These are phyloP conservation scores for Litsea cubeba DNA, from an alignment of 164 flowering plant species.

Conservation along the genomic window DNA sequence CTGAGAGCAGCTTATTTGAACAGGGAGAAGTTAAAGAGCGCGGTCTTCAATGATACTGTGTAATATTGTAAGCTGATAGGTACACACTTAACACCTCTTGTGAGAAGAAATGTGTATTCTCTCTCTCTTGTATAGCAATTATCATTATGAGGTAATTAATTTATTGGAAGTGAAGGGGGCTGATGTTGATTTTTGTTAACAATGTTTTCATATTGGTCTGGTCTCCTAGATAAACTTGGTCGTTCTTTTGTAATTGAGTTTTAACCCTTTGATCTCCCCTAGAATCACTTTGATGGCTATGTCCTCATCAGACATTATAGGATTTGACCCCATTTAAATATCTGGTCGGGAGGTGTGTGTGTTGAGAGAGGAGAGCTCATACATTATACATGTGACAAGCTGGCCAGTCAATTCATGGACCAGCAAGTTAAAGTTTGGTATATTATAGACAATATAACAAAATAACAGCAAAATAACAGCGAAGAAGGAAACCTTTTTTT, in stretches of 20 bases:
- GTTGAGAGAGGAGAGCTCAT: no score
- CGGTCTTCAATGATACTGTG: constrained; percentile 21
- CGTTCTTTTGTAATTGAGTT: not conserved
- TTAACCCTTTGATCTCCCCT: no score
- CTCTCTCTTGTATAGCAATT: constrained; percentile 2
- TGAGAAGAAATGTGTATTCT: not conserved
- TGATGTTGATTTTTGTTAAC: not conserved
- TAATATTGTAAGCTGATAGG: constrained; percentile 11
- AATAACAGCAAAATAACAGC: no score
- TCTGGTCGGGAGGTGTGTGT: no score
- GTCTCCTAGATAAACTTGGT: not conserved
- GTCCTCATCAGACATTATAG: no score
- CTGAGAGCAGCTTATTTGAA: constrained; percentile 4
- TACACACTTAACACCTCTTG: not conserved
- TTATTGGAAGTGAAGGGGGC: not conserved
- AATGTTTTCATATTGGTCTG: not conserved
- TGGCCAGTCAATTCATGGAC: no score
- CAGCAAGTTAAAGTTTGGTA: no score
- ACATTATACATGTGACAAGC: no score
- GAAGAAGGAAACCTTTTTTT: no score
- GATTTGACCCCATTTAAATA: no score
- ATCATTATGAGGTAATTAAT: not conserved
- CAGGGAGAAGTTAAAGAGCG: constrained; percentile 18
- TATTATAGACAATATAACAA: no score
- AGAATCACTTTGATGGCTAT: no score